Evolutionary conservation across 2,329 filamentous ascomycete genomes (phyloP), one percentile per base, ranked within the genome.

Genomic region (Aureobasidium sp.): DNA sequence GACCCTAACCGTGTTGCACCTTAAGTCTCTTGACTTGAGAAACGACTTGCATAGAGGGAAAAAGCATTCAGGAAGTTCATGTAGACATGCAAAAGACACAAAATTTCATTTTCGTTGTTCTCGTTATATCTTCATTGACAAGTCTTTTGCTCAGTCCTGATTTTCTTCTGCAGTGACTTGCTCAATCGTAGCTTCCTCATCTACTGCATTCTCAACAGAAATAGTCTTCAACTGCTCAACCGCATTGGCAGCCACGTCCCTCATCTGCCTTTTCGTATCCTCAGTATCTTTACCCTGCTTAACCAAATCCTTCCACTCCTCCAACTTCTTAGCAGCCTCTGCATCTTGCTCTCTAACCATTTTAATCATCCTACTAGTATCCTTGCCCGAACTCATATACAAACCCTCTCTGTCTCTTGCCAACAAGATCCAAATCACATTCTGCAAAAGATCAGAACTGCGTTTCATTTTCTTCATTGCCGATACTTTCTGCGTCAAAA

Each of bases 1-100:
- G 85, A 87, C 71, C 85, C 85, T 9, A 78, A 81, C 71, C 78
- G 84, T 64, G 70, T 81, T 63, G 69, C 72, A 64, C 79, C 79
- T 60, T 79, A 75, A 29, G n/a, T n/a, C n/a, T n/a, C n/a, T n/a
- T n/a, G n/a, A n/a, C n/a, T n/a, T n/a, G n/a, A n/a, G n/a, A n/a
- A n/a, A n/a, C n/a, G n/a, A n/a, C n/a, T n/a, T n/a, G n/a, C n/a
- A n/a, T n/a, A n/a, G n/a, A n/a, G n/a, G n/a, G n/a, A n/a, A 52
- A 50, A 50, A 36, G 30, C 6, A 21, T 13, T 29, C 21, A 39
- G 39, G 49, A n/a, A n/a, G 49, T 30, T 53, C 21, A 45, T 39
- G 45, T 59, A 39, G 37, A 59, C 27, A 57, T 37, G 36, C 50
- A 32, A 44, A 54, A 55, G 36, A 16, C 15, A 10, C 16, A 11